A percentile compares a stretch with the other conserved stretches of the same genome.
Conservation (phyloP, 225 moss, liverwort and hornwort genomes). For the Marchantia paleacea region DNA sequence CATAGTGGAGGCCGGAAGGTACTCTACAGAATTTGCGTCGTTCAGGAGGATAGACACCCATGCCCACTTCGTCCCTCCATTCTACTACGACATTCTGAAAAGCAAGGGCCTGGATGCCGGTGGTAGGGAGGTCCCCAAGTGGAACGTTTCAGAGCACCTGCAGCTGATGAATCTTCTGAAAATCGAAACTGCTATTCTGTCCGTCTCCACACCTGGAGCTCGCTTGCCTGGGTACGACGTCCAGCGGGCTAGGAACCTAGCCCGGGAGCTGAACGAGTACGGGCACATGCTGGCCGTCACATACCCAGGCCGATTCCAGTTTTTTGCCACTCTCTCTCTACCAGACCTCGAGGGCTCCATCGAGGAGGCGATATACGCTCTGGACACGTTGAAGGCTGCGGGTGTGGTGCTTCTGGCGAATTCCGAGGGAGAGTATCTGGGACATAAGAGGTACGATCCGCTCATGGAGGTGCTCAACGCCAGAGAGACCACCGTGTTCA, state of each 20-base stretch:
- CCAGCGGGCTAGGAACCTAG: conserved; percentile 22
- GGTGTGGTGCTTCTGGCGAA: conserved; percentile 36
- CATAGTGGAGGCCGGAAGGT: neutral
- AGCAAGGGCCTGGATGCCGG: conserved; percentile 18
- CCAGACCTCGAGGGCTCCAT: conserved; percentile 41
- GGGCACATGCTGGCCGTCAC: conserved; percentile 16
- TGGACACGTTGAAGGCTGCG: conserved; percentile 41
- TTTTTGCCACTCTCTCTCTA: conserved; percentile 40
- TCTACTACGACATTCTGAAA: conserved; percentile 24
- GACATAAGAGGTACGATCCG: conserved; percentile 29
- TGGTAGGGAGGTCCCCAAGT: conserved; percentile 19
- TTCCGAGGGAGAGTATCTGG: conserved; percentile 34
- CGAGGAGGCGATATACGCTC: conserved; percentile 30
- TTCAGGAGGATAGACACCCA: conserved; percentile 35
- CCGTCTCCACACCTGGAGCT: conserved; percentile 39
- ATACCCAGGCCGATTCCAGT: conserved; percentile 34
- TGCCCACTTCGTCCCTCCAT: conserved; percentile 36
- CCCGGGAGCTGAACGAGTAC: conserved; percentile 41
- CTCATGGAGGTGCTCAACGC: conserved; percentile 40
- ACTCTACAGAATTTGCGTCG: neutral
- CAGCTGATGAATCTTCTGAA: conserved; percentile 22
- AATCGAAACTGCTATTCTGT: conserved; percentile 30
- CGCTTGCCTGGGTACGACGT: conserved; percentile 13
- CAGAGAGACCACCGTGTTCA: conserved; percentile 22
- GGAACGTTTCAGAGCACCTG: conserved; percentile 29